Evolutionary conservation across 2,329 filamentous ascomycete genomes (phyloP).

Genomic region (Alternaria postmessia): DNA sequence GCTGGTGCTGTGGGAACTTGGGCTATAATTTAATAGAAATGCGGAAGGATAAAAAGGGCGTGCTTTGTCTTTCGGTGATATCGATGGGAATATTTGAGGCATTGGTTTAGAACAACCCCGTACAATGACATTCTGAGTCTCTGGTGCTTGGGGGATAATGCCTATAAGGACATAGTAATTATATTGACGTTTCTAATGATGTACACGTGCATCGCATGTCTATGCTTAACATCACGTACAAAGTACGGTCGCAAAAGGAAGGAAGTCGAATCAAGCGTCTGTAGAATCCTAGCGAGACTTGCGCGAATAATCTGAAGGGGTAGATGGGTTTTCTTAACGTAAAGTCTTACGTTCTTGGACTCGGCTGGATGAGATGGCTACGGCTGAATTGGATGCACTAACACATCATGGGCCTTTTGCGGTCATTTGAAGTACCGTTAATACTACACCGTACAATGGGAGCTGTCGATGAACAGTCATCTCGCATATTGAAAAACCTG

Average conservation of each 20-base stretch:
- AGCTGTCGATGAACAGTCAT: background rate
- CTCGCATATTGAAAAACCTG: background rate
- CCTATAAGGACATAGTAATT: background rate
- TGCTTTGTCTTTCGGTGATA: background rate
- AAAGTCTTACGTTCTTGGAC: conserved; percentile 6
- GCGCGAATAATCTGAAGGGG: background rate
- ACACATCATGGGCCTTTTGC: background rate
- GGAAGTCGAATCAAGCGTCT: background rate
- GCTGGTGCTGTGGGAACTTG: background rate
- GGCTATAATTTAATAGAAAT: background rate
- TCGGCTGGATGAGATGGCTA: background rate
- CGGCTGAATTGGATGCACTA: background rate
- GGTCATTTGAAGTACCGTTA: background rate
- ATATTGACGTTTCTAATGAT: background rate
- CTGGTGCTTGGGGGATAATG: too few species aligned
- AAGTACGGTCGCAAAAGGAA: background rate
- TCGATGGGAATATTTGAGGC: background rate
- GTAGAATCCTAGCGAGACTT: background rate
- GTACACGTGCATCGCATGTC: background rate
- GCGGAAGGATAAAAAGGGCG: background rate
- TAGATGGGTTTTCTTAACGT: background rate
- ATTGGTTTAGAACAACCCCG: too few species aligned
- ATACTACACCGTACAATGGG: background rate
- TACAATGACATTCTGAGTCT: too few species aligned
- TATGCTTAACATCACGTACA: background rate